These are phyloP conservation scores for Trichaptum fuscoviolaceum DNA, from an alignment of 768 basidiomycete species.

Conservation along the genomic window DNA sequence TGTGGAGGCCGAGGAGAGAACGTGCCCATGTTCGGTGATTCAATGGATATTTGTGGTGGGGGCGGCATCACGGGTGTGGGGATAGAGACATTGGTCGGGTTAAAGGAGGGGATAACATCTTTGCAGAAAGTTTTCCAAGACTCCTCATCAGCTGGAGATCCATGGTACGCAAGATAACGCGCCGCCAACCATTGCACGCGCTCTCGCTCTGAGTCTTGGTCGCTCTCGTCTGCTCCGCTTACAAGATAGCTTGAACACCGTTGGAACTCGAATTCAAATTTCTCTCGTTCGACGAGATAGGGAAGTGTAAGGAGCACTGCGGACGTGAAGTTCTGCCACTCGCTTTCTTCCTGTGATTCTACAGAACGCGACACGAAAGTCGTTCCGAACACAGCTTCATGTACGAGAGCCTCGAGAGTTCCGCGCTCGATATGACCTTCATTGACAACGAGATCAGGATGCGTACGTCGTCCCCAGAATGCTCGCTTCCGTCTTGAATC, in stretches of 20 bases:
- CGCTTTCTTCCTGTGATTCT: slow-evolving; percentile 17
- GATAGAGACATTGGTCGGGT: slow-evolving; percentile 16
- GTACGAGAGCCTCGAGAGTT: slow-evolving; percentile 71
- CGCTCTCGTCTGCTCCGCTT: slow-evolving; percentile 42
- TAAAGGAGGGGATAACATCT: slow-evolving; percentile 43
- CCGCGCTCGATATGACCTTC: slow-evolving; percentile 52
- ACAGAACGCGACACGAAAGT: slow-evolving; percentile 37
- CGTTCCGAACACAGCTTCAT: slow-evolving; percentile 78
- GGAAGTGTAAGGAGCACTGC: slow-evolving; percentile 60
- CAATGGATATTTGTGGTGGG: slow-evolving; percentile 35
- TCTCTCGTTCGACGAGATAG: slow-evolving; percentile 41
- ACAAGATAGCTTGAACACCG: slow-evolving; percentile 64
- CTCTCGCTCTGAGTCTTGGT: slow-evolving; percentile 31
- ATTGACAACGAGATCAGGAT: slow-evolving; percentile 57
- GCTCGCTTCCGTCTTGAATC: slow-evolving; percentile 53
- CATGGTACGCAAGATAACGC: slow-evolving; percentile 60
- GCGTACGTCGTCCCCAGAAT: slow-evolving; percentile 73
- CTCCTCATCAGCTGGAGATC: slow-evolving; percentile 40
- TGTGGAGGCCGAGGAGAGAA: slow-evolving; percentile 53
- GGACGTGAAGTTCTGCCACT: slow-evolving; percentile 62
- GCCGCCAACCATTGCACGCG: slow-evolving; percentile 61
- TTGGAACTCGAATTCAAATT: slow-evolving; percentile 67
- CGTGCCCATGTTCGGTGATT: slow-evolving; percentile 41
- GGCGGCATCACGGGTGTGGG: slow-evolving; percentile 23
- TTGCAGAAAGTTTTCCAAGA: slow-evolving; percentile 57